Evolutionary conservation across 768 basidiomycete genomes (phyloP).

Genomic region (Gelatoporia subvermispora): DNA sequence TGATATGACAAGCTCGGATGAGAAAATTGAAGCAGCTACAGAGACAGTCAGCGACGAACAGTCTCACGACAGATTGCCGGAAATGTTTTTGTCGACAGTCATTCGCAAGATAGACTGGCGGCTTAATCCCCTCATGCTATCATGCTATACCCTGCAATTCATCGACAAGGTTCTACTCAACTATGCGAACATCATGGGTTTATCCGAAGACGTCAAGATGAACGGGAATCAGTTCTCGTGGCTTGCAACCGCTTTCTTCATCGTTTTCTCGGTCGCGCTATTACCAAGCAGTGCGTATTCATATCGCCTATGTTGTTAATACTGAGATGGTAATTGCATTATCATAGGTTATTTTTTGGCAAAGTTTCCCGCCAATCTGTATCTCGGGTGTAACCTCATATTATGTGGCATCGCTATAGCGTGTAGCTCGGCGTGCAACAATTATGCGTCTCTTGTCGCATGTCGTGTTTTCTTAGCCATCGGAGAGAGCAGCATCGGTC

Average conservation of each 20-base stretch:
- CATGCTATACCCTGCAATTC: constrained; percentile 3
- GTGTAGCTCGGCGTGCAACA: background rate
- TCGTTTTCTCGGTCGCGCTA: constrained; percentile 1
- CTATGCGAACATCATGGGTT: constrained; percentile 3
- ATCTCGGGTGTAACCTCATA: background rate
- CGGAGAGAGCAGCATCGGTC: constrained; percentile 1
- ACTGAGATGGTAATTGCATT: background rate
- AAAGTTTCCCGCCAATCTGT: background rate
- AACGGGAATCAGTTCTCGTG: constrained; percentile 2
- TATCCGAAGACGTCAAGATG: background rate
- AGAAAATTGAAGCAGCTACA: no score
- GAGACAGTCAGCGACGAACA: no score
- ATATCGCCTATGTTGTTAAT: background rate
- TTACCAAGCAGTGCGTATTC: background rate
- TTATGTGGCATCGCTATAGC: background rate
- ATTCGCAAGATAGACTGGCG: background rate
- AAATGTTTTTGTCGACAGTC: background rate
- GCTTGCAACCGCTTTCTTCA: constrained; percentile 3
- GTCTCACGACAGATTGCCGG: no score
- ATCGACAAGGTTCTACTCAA: constrained; percentile 2
- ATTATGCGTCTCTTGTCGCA: constrained; percentile 2
- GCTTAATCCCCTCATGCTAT: constrained; percentile 1
- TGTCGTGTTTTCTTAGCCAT: background rate
- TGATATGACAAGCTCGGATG: no score
- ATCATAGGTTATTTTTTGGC: background rate